Evolutionary conservation across 2,329 filamentous ascomycete genomes (phyloP).

Genomic region (Fonsecaea multimorphosa): DNA sequence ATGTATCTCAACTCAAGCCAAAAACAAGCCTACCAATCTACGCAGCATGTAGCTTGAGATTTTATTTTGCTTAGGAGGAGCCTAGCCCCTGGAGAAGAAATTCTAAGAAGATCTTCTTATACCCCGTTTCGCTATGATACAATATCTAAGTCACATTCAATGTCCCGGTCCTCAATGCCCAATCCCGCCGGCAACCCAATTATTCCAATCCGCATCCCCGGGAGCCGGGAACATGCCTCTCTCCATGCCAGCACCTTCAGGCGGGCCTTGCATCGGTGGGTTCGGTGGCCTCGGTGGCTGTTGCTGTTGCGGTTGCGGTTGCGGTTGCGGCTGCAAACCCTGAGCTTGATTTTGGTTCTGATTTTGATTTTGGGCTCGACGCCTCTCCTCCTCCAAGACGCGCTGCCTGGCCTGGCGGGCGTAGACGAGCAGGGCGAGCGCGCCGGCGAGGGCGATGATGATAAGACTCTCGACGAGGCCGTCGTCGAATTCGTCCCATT

Average conservation of each 20-base stretch:
- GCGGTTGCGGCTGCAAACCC: conserved; percentile 46
- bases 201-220: conserved; percentile 69
- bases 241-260: too few relatives aligned
- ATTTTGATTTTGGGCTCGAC: conserved; percentile 13
- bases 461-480: conserved; percentile 83
- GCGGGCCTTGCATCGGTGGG: too few relatives aligned
- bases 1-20: not conserved
- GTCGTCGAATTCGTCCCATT: conserved; percentile 72
- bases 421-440: conserved; percentile 78
- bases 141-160: too few relatives aligned
- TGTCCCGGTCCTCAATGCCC: conserved; percentile 61
- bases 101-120: not conserved
- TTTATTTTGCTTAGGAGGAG: not conserved
- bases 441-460: conserved; percentile 77
- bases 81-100: not conserved
- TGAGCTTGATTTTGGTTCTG: conserved; percentile 40
- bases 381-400: conserved; percentile 50
- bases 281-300: too few relatives aligned
- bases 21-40: not conserved
- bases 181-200: conserved; percentile 72
- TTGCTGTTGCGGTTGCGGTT: conserved; percentile 46
- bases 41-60: not conserved
- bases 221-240: conserved; percentile 66
- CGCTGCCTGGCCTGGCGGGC: conserved; percentile 76
- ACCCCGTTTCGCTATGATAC: not conserved